These are phyloP conservation scores for Oryza meridionalis DNA, from an alignment of 176 grass and related monocot species.

Conservation along the genomic window DNA sequence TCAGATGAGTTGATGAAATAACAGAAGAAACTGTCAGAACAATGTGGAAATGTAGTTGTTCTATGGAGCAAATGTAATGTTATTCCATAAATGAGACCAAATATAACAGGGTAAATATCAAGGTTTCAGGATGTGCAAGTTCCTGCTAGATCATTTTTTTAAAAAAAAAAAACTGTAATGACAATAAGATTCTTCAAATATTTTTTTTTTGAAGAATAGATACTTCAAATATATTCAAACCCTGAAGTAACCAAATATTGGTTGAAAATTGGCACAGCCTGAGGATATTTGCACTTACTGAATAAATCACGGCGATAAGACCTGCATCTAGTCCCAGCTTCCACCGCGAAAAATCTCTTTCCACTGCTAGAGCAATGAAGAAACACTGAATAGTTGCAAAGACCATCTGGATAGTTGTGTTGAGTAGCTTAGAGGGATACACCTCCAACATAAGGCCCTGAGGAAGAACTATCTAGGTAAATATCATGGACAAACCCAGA, in stretches of 20 bases:
- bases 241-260: neutral
- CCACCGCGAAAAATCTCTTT: constrained; percentile 65
- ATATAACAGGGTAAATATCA: too few relatives aligned
- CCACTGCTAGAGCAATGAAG: constrained; percentile 50
- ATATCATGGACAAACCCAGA: neutral
- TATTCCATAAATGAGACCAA: too few relatives aligned
- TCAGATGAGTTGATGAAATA: neutral
- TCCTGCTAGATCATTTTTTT: neutral
- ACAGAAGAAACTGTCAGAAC: neutral
- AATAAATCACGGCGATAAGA: constrained; percentile 49
- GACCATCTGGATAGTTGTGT: constrained; percentile 51
- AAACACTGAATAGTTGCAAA: constrained; percentile 55
- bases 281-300: constrained; percentile 28
- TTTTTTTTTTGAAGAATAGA: too few relatives aligned
- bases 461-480: neutral
- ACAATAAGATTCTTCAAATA: neutral
- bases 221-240: neutral
- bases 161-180: neutral
- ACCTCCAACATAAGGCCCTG: constrained; percentile 55
- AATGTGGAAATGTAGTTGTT: neutral
- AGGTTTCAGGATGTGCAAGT: neutral
- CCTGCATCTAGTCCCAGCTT: constrained; percentile 38
- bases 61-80: too few relatives aligned
- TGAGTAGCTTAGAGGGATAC: constrained; percentile 58
- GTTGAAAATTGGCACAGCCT: neutral